These are phyloP conservation scores for Capronia americana DNA, from an alignment of 2,329 filamentous ascomycete species.

Conservation along the genomic window DNA sequence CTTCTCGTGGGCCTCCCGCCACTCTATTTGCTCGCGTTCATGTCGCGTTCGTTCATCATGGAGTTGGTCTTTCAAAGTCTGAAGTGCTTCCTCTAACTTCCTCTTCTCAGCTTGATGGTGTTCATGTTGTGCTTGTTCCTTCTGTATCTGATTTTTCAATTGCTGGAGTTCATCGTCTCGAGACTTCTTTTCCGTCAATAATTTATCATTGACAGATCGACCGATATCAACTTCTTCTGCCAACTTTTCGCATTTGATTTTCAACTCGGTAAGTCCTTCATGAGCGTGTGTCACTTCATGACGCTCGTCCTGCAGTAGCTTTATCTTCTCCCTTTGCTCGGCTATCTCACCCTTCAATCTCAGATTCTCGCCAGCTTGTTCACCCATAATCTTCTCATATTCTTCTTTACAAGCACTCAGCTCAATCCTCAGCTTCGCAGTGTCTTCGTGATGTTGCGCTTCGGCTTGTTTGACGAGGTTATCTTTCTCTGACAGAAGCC, in stretches of 20 bases:
- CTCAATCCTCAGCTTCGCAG: conserved; percentile 58
- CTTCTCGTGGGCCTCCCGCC: conserved; percentile 18
- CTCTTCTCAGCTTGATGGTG: conserved; percentile 47
- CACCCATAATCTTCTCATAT: conserved; percentile 43
- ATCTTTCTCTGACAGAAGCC: conserved; percentile 57
- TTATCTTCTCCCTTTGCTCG: conserved; percentile 28
- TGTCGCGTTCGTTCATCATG: conserved; percentile 45
- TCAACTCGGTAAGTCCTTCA: conserved; percentile 50
- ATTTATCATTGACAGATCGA: conserved; percentile 48
- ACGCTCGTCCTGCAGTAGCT: conserved; percentile 43
- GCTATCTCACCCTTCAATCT: conserved; percentile 31
- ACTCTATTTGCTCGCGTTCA: conserved; percentile 15
- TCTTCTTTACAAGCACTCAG: conserved; percentile 55
- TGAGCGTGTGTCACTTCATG: conserved; percentile 42
- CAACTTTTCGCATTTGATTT: conserved; percentile 40
- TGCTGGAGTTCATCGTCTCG: conserved; percentile 48
- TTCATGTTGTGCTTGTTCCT: conserved; percentile 45
- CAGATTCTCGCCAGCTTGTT: conserved; percentile 37
- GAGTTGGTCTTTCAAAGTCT: conserved; percentile 43
- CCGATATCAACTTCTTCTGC: conserved; percentile 43
- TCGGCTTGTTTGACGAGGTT: conserved; percentile 57
- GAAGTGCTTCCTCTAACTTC: conserved; percentile 47
- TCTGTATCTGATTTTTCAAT: conserved; percentile 43
- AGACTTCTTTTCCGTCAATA: conserved; percentile 46
- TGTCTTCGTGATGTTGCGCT: conserved; percentile 55